Base-by-base conservation (phyloP, 345 rosid species). In the Nasturtium officinale region DNA sequence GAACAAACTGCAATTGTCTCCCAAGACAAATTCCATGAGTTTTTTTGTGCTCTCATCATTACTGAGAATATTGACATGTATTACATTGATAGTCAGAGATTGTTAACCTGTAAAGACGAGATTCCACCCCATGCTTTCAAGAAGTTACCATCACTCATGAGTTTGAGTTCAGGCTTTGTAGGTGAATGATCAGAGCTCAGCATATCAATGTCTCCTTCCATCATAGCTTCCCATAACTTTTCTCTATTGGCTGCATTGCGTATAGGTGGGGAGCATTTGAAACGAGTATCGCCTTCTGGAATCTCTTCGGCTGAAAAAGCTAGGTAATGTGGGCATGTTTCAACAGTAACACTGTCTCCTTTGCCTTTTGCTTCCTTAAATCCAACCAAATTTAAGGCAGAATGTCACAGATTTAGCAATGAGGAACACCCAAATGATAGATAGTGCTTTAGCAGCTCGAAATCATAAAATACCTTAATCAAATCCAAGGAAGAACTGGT, bases 101-200 rank as follows among this genome's bases (percentile, higher is more conserved):
- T 61, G 32, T 23, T 26, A 62, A 94, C 97, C 98, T 94, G 97
- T 84, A 95, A 79, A 70, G 96, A 90, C 16, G 99, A 95, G 72
- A 95, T 87, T 48, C 99, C 97, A 58, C 99, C 99, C 99, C 99
- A 95, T 71, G 97, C 99, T 76, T 72, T 86, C 84, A 95, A 81
- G 76, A 95, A 91, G 78, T 91, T 73, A 45, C 96, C 99, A 78
- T 91, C 93, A 63, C 65, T 53, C 9, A 85, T 70, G 69, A 82
- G 90, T 82, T 91, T 94, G 64, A 91, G 90, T 65, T 88, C 89
- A 64, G 99, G 96, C 46, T 66, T 60, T 18, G 99, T 84, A 63
- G 97, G 97, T 7, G 99, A 95, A 88, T 95, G 97, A 85, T 95
- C 99, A 61, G 99, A 95, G 58, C 96, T 90, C 67, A 95, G 56